Base-by-base conservation (phyloP, 2,329 filamentous ascomycete species). In the Diaporthe ampelina region DNA sequence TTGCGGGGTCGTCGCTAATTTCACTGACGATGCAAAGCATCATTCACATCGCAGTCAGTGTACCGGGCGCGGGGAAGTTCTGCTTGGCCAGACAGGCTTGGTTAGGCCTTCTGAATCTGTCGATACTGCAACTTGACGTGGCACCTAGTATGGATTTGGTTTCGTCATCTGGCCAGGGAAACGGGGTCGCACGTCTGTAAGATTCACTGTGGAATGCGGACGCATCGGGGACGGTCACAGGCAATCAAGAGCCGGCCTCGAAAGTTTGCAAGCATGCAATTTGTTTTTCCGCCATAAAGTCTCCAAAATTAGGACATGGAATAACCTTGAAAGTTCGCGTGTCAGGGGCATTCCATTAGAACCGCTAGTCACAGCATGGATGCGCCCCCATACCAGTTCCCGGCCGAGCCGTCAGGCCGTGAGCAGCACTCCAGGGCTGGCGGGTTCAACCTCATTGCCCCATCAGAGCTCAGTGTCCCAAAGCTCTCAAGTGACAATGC, bases 401-500 rank as follows among this genome's bases (percentile, higher is more conserved):
- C 37, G 17, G 32, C 32, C 10, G 11, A 35, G n/a, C 58, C 32
- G 57, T 40, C 8, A 35, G 19, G n/a, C 58, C 32, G 57, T 40
- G 13, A 35, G 19, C 19, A 52, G 26, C 19, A n/a, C 13, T n/a
- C n/a, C n/a, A n/a, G n/a, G n/a, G n/a, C n/a, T 40, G 37, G 13
- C 37, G 4, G 10, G 19, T n/a, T 50, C 19, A 35, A 10, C 9
- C 32, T 32, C 21, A 32, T 3, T 11, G 5, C 17, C 8, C 17
- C 35, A n/a, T 17, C 43, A 45, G 43, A 19, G 11, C 24, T 11
- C 35, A 17, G 1, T 52, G 6, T 3, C 19, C 32, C 15, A 1
- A 5, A 6, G 0, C 4, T 37, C 19, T 19, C 7, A 24, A 40
- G 29, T 5, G 26, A 3, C 19, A 11, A 68, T n/a, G 2, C 91